Evolutionary conservation across 1,284 basidiomycete species (phyloP).

Genomic region (Leccinum brunneo-olivaceum): DNA sequence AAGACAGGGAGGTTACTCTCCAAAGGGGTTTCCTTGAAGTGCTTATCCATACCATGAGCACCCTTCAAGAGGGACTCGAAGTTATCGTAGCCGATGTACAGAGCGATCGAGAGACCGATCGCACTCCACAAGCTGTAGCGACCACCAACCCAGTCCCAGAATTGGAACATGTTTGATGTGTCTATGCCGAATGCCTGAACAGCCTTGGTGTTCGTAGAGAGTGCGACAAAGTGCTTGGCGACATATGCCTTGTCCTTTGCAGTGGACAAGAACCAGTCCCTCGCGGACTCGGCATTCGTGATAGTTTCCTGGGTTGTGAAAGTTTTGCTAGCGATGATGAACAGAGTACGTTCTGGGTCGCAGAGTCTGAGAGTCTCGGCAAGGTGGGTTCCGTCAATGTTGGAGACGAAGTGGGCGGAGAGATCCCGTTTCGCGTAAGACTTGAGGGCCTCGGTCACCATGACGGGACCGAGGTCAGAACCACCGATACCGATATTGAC

Average conservation of each 20-base stretch:
- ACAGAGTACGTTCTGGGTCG: conserved; percentile 91
- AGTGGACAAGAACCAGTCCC: conserved; percentile 86
- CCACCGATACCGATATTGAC: conserved; percentile 99
- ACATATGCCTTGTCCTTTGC: conserved; percentile 89
- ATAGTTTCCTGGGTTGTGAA: conserved; percentile 99
- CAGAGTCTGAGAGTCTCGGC: conserved; percentile 81
- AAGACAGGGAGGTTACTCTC: conserved; percentile 92
- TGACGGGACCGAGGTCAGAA: conserved; percentile 95
- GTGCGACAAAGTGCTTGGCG: conserved; percentile 98
- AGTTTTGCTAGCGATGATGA: conserved; percentile 97
- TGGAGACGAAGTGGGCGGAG: conserved; percentile 87
- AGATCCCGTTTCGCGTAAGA: conserved; percentile 88
- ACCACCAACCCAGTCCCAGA: conserved; percentile 99
- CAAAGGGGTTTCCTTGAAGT: conserved; percentile 85
- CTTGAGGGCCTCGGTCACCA: conserved; percentile 98
- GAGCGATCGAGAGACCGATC: conserved; percentile 91
- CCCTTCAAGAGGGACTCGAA: conserved; percentile 88
- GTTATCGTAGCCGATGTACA: conserved; percentile 91
- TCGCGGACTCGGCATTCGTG: conserved; percentile 92
- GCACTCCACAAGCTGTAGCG: conserved; percentile 98
- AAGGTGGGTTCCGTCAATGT: conserved; percentile 97
- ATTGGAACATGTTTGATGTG: conserved; percentile 95
- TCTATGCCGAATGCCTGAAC: conserved; percentile 95
- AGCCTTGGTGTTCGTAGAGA: conserved; percentile 92
- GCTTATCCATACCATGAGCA: conserved; percentile 96